Evolutionary conservation across 78 protist species (phyloP), one percentile per base, ranked within the genome.

Genomic region (Diacronema lutheri): DNA sequence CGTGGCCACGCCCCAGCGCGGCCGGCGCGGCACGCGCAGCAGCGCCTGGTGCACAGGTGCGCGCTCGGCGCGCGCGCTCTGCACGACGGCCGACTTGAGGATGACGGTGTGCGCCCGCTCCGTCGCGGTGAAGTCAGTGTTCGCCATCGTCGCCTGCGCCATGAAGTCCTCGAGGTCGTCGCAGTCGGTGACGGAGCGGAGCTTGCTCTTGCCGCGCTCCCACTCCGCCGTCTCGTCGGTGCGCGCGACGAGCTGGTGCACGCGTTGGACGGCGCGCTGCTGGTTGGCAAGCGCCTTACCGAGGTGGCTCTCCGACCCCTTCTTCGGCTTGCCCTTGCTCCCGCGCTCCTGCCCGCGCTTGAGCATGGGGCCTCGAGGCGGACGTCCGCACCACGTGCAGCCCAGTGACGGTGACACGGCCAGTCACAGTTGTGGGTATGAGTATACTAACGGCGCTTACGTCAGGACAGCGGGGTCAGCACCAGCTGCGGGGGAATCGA

Each of bases 1-100:
- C 83, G 87, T 93, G 26, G 20, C 40, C 46, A 50, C 80, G 64
- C 57, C 71, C 97, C 99, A 96, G 6, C 16, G 4, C 0, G 99
- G 98, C 61, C 97, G 82, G 25, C 93, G 69, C 19, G 98, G 98
- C 31, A 95, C 88, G 55, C 87, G 89, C 66, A 92, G 81, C 40
- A 20, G 33, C n/a, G 14, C 62, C 10, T 31, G 26, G 41, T 35
- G 31, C 12, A 4, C 73, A 0, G 73, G 55, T 38, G 79, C 58
- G 58, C 57, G 79, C 57, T 2, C 23, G 26, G 25, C 31, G 38
- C 20, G 7, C 37, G 5, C 14, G 23, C 38, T 0, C 57, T 1
- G 31, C 5, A 29, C 57, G 79, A 23, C 50, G 58, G n/a, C 33
- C n/a, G 29, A 26, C 37, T 21, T 5, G 58, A 71, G 58, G 0